Evolutionary conservation across 2,329 filamentous ascomycete genomes (phyloP).

Genomic region (Talaromyces amestolkiae): DNA sequence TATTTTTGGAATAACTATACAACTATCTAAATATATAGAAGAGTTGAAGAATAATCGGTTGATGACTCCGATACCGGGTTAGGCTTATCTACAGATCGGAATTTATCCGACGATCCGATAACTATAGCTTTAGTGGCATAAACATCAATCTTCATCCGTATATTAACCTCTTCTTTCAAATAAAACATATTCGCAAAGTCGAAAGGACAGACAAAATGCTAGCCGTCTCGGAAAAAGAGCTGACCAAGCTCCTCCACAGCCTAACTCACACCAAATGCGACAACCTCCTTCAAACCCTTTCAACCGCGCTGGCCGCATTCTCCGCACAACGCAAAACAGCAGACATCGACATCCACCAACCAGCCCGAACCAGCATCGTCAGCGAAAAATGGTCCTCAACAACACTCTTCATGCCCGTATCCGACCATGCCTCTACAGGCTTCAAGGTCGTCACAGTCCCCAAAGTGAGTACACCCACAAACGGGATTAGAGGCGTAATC

Average conservation of each 20-base stretch:
- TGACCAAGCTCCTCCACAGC: conserved; percentile 34
- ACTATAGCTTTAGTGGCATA: not conserved
- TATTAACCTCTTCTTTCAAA: not conserved
- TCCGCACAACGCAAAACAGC: conserved; percentile 27
- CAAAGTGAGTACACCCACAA: conserved; percentile 28
- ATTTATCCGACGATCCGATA: not conserved
- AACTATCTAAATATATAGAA: not conserved
- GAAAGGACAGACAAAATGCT: conserved; percentile 27
- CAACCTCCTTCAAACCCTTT: conserved; percentile 37
- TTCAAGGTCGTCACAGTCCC: conserved; percentile 70
- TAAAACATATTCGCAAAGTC: not conserved
- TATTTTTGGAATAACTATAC: not conserved
- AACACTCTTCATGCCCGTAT: conserved; percentile 73
- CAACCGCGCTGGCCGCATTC: conserved; percentile 34
- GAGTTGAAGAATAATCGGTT: not conserved
- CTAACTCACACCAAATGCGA: conserved; percentile 35
- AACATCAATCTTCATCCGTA: not conserved
- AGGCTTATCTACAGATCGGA: not conserved
- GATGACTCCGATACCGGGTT: not conserved
- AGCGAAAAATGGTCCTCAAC: conserved; percentile 46
- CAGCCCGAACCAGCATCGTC: conserved; percentile 41
- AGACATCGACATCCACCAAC: conserved; percentile 39
- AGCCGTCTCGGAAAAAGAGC: conserved; percentile 34
- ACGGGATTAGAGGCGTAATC: conserved; percentile 61
- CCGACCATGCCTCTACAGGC: conserved; percentile 61